Evolutionary conservation across 2,329 filamentous ascomycete genomes (phyloP).

Genomic region (Dryadomyces sulphureus): DNA sequence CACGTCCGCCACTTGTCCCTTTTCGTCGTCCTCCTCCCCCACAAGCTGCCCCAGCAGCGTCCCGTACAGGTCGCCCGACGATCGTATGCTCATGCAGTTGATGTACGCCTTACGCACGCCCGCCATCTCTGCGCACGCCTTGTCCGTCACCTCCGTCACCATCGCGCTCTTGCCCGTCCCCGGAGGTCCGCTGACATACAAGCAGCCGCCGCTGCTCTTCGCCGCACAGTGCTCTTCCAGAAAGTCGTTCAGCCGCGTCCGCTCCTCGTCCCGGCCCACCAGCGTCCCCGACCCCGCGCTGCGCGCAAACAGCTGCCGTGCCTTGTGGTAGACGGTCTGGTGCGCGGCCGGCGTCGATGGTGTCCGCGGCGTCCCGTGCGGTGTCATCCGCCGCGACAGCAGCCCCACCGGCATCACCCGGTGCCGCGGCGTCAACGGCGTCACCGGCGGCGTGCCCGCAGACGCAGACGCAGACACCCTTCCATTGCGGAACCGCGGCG

Average conservation of each 20-base stretch:
- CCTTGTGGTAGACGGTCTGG: conserved; percentile 72
- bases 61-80: conserved; percentile 69
- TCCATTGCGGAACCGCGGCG: conserved; percentile 67
- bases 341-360: conserved; percentile 44
- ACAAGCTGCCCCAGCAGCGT: conserved; percentile 58
- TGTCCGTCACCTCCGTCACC: conserved; percentile 61
- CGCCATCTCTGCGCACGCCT: conserved; percentile 33
- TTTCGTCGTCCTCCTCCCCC: background rate
- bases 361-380: conserved; percentile 25
- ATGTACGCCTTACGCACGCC: conserved; percentile 59
- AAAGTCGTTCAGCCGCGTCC: conserved; percentile 52
- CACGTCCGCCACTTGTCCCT: conserved; percentile 23
- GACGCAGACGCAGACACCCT: background rate
- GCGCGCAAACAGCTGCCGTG: conserved; percentile 74
- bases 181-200: conserved; percentile 90
- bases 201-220: conserved; percentile 46
- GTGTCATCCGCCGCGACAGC: conserved; percentile 63
- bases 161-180: conserved; percentile 96
- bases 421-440: conserved; percentile 69
- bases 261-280: conserved; percentile 60
- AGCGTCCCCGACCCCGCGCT: conserved; percentile 61
- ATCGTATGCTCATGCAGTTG: conserved; percentile 96
- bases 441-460: conserved; percentile 28
- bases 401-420: conserved; percentile 64
- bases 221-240: conserved; percentile 27